Conservation (phyloP, 1,284 basidiomycete genomes). For the Pholiota adiposa region DNA sequence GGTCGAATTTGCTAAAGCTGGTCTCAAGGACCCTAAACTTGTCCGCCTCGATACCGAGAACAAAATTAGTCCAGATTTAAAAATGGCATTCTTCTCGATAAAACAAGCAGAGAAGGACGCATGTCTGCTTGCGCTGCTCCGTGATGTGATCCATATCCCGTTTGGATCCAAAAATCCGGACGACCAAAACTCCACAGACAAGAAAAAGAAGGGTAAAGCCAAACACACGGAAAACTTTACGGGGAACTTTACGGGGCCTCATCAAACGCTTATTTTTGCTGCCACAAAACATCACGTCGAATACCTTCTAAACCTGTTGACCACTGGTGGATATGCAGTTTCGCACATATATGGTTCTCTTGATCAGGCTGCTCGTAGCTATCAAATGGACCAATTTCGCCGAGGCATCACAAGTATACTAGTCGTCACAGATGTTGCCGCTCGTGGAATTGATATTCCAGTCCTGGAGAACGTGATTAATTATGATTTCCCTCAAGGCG, state of each 20-base stretch:
- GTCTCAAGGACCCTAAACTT: conserved; percentile 91
- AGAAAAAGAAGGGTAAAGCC: conserved; percentile 54
- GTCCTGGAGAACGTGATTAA: conserved; percentile 96
- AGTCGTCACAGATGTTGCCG: conserved; percentile 98
- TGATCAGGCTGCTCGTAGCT: conserved; percentile 91
- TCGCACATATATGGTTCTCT: conserved; percentile 97
- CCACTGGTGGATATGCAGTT: conserved; percentile 88
- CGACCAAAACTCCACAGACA: conserved; percentile 32
- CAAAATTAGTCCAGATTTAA: conserved; percentile 93
- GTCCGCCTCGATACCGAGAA: conserved; percentile 95
- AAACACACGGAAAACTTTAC: conserved; percentile 56
- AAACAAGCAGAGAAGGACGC: conserved; percentile 97
- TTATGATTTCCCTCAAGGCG: conserved; percentile 95
- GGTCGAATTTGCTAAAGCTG: conserved; percentile 98
- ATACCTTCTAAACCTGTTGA: conserved; percentile 84
- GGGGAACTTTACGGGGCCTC: conserved; percentile 67
- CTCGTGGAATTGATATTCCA: conserved; percentile 95
- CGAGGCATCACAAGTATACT: conserved; percentile 81
- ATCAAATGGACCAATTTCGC: conserved; percentile 94
- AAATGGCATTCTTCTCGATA: conserved; percentile 93
- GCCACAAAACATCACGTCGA: conserved; percentile 99
- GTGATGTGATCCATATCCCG: conserved; percentile 88
- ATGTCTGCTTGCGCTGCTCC: conserved; percentile 82
- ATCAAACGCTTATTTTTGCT: conserved; percentile 95
- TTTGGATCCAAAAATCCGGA: conserved; percentile 43